phyloP scores from a whole-genome alignment of 78 protist genomes.

The Reticulomyxa filosa region DNA sequence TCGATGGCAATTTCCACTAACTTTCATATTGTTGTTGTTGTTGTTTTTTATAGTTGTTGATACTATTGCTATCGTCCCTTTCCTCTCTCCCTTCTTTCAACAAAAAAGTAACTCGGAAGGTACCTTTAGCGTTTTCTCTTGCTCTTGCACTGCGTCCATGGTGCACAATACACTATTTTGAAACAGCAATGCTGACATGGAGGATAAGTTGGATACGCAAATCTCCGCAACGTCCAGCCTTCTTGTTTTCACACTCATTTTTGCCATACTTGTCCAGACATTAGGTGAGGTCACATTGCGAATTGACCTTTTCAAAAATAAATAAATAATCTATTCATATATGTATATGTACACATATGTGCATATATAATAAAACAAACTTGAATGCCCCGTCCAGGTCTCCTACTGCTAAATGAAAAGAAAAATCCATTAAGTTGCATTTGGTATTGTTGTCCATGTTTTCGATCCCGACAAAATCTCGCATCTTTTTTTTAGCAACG shows the following conservation, averaged over 20 bases:
- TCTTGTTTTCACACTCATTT: constrained; percentile 31
- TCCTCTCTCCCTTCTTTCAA: neutral
- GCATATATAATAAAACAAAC: no score
- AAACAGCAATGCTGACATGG: no score
- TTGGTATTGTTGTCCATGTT: constrained; percentile 2
- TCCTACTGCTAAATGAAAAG: constrained; percentile 39
- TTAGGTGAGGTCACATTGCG: neutral
- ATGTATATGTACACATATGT: neutral
- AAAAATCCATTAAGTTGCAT: constrained; percentile 32
- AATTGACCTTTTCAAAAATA: neutral
- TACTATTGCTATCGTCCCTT: constrained; percentile 28
- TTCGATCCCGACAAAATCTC: constrained; percentile 48
- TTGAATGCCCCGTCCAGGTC: constrained; percentile 61
- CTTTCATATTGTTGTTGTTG: no score
- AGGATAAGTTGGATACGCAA: constrained; percentile 44
- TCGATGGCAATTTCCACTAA: constrained; percentile 50
- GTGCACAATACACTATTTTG: no score
- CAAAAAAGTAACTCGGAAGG: neutral
- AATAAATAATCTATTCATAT: no score
- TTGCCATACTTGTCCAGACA: constrained; percentile 11
- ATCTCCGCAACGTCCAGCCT: constrained; percentile 50
- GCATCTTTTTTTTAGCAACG: no score
- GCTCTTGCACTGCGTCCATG: neutral
- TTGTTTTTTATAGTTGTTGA: no score
- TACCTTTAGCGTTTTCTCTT: no score